These are phyloP conservation scores for Discostella stelligeroides DNA, from an alignment of 108 stramenopile genomes.

Conservation along the genomic window DNA sequence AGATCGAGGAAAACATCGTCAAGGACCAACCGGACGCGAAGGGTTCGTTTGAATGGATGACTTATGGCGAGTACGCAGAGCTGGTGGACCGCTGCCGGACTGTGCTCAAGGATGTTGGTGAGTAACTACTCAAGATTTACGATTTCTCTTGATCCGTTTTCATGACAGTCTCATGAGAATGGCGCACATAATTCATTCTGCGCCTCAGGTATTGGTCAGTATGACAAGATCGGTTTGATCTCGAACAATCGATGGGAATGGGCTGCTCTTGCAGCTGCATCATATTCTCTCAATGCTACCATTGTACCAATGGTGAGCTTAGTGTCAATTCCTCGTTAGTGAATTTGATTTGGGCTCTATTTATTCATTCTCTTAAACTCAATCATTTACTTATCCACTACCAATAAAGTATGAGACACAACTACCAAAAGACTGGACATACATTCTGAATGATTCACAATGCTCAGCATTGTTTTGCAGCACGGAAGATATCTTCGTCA, in stretches of 20 bases:
- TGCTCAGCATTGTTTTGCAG: slow-evolving; percentile 82
- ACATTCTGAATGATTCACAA: slow-evolving; percentile 93
- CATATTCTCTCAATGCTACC: slow-evolving; percentile 89
- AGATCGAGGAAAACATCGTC: slow-evolving; percentile 37
- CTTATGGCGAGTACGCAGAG: slow-evolving; percentile 70
- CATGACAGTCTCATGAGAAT: too few relatives aligned
- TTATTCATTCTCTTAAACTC: too few relatives aligned
- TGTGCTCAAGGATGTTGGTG: slow-evolving; percentile 82
- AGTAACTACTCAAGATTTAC: slow-evolving; percentile 16
- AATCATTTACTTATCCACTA: too few relatives aligned
- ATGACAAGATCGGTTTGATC: slow-evolving; percentile 88
- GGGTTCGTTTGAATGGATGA: slow-evolving; percentile 74
- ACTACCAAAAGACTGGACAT: slow-evolving; percentile 90
- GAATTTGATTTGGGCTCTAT: too few relatives aligned
- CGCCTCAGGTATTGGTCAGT: slow-evolving; percentile 67
- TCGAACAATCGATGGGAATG: slow-evolving; percentile 95
- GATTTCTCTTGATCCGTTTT: too few relatives aligned
- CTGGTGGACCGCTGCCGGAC: slow-evolving; percentile 65
- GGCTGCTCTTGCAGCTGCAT: slow-evolving; percentile 87
- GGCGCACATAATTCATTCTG: too few relatives aligned
- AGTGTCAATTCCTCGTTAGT: neutral
- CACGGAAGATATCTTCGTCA: slow-evolving; percentile 83
- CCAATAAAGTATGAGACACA: slow-evolving; percentile 86
- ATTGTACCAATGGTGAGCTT: slow-evolving; percentile 86
- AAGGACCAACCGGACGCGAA: slow-evolving; percentile 32